phyloP scores from a whole-genome alignment of 345 rosid genomes.

The Stellera chamaejasme region DNA sequence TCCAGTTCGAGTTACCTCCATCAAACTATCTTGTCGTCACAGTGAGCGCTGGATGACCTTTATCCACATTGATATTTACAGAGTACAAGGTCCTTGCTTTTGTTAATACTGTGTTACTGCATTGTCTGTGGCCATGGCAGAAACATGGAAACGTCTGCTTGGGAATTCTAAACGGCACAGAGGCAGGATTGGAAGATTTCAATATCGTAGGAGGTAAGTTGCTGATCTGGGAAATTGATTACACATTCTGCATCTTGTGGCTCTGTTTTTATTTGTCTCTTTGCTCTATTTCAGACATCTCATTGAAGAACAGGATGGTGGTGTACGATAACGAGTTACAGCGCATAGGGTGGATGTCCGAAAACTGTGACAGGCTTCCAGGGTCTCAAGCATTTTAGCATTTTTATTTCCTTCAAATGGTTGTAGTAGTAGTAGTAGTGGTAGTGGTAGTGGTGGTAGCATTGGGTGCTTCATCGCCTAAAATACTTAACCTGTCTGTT shows the following conservation, averaged over 20 bases:
- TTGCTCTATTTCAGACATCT: conserved; percentile 31
- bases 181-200: conserved; percentile 33
- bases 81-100: not conserved
- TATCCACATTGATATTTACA: not conserved
- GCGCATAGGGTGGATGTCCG: conserved; percentile 62
- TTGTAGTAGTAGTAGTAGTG: not conserved
- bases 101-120: not conserved
- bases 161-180: conserved; percentile 70
- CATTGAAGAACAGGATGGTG: conserved; percentile 56
- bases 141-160: conserved; percentile 66
- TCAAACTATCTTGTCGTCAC: conserved; percentile 73
- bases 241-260: not conserved
- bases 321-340: conserved; percentile 71
- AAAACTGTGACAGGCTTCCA: conserved; percentile 49
- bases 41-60: conserved; percentile 25
- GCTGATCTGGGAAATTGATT: not conserved
- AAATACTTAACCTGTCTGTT: conserved; percentile 12
- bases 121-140: conserved; percentile 22
- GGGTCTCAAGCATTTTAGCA: conserved; percentile 38
- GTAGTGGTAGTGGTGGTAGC: not conserved
- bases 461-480: conserved; percentile 17
- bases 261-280: not conserved
- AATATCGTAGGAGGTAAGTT: conserved; percentile 66
- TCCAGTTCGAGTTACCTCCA: conserved; percentile 52
- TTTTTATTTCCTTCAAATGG: conserved; percentile 13